Base-by-base conservation (phyloP, 805 yeast species). In the Starmerella stigmatis region DNA sequence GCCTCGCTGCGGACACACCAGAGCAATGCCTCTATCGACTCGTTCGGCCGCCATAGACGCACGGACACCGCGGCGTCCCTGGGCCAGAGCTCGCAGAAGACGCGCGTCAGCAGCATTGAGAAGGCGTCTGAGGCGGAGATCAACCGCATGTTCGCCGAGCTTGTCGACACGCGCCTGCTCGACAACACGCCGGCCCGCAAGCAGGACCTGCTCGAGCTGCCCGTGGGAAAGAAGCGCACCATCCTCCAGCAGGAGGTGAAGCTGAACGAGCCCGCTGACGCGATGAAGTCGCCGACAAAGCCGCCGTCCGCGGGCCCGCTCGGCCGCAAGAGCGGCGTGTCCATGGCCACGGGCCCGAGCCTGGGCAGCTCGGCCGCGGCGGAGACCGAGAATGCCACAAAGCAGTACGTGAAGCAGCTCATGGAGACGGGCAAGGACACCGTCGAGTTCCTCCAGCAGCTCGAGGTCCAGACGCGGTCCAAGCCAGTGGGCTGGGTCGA, bases 381-480 rank as follows among this genome's bases (percentile, higher is more conserved):
- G 22, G 50, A 47, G 11, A 26, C 38, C 48, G 54, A 47, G 45
- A 53, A 44, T 55, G 43, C 48, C 35, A 96, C 92, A 2, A 86
- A 77, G 51, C 78, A 74, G 55, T 89, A 82, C 61, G 86, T 89
- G 15, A 73, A 81, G 43, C 73, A 73, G 49, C 70, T 92, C 51
- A 71, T 88, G 58, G 78, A 81, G 29, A 81, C 46, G 4, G 48
- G 81, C 55, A 64, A 75, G 26, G 77, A 88, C 44, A 69, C 82
- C 1, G 66, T 76, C 4, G 76, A 75, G 43, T 85, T 88, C 60
- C 67, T 89, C 52, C 84, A 81, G 31, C 83, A 83, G 54, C 70
- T 92, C 43, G 85, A 92, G 82, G 95, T 92, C 5, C 85, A 94
- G 38, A 68, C 89, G 34, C 76, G 97, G 52, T 86, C 97, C 0